Conservation (phyloP, 257 asterid genomes). For the Ophiorrhiza pumila region DNA sequence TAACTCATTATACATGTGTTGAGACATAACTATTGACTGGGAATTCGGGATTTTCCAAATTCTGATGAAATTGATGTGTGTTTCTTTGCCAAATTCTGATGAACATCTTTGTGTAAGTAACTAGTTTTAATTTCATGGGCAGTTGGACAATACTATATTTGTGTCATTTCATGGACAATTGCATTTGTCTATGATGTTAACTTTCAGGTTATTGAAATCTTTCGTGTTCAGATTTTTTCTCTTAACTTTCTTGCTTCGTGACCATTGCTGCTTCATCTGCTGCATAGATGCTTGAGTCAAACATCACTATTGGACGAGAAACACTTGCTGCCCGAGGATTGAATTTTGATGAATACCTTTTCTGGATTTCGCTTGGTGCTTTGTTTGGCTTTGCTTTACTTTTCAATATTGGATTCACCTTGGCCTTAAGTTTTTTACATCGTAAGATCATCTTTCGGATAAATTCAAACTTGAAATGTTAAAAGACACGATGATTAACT, state of each 20-base stretch:
- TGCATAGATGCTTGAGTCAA: slow-evolving; percentile 34
- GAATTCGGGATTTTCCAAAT: neutral
- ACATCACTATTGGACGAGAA: slow-evolving; percentile 48
- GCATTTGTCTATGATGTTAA: neutral
- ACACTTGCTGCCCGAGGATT: slow-evolving; percentile 54
- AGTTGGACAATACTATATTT: neutral
- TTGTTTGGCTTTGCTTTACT: slow-evolving; percentile 46
- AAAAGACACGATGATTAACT: neutral
- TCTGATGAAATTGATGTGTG: neutral
- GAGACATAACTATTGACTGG: too few relatives aligned
- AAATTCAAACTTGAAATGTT: slow-evolving; percentile 7
- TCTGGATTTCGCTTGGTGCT: slow-evolving; percentile 63
- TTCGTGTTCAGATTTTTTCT: neutral
- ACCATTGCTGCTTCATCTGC: neutral
- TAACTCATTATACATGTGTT: neutral
- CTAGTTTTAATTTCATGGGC: neutral
- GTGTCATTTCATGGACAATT: neutral
- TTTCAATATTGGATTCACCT: slow-evolving; percentile 46
- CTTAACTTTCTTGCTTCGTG: neutral
- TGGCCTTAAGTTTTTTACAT: slow-evolving; percentile 54
- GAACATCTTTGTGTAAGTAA: neutral
- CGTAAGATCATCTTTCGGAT: slow-evolving; percentile 36
- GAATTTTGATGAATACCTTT: slow-evolving; percentile 35
- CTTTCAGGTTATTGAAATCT: neutral
- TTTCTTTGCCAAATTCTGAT: neutral